A percentile compares a stretch with the other conserved stretches of the same genome.
Evolutionary conservation across 140 eudicot species (phyloP).

Genomic region (Oenanthe javanica): DNA sequence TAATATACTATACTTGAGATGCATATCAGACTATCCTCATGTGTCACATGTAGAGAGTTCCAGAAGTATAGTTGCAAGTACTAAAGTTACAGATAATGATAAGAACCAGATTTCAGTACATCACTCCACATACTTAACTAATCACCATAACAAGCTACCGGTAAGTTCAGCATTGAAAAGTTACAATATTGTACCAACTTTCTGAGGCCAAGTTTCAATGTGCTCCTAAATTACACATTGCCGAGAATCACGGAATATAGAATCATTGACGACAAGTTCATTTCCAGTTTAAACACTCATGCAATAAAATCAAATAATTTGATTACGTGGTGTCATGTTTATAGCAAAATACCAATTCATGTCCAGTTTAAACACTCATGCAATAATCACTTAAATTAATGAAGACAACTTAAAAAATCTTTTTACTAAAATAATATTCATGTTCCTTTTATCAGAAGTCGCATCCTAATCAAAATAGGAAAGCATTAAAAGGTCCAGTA

Average conservation of each 20-base stretch:
- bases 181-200: background rate
- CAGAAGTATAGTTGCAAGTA: background rate
- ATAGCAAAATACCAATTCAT: background rate
- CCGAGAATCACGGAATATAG: background rate
- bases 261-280: background rate
- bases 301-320: background rate
- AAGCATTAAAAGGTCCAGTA: background rate
- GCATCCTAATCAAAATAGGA: background rate
- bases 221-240: background rate
- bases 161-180: background rate
- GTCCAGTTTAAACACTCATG: too few relatives aligned
- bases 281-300: background rate
- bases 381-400: background rate
- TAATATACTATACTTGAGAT: background rate
- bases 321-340: background rate
- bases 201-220: background rate
- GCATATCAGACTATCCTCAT: background rate
- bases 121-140: background rate
- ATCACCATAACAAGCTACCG: background rate
- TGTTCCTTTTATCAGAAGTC: background rate
- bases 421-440: background rate
- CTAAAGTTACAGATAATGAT: background rate
- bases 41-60: background rate
- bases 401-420: background rate
- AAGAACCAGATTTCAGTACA: background rate